phyloP scores from a whole-genome alignment of 73 alveolate species.

The Paramecium caudatum region DNA sequence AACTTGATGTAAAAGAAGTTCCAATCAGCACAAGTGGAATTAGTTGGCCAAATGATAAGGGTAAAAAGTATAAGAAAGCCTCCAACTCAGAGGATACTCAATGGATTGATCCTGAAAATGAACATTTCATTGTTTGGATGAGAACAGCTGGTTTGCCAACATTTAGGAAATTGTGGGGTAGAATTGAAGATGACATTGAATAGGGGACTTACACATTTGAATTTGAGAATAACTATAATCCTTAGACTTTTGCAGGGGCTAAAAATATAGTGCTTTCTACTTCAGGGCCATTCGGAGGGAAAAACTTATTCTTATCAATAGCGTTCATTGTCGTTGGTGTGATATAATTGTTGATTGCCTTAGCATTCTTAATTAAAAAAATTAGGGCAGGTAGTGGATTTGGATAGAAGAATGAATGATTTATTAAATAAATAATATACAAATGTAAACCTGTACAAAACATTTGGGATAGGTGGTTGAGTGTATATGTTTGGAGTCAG shows the following conservation, averaged over 20 bases:
- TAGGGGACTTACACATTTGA: conserved; percentile 80
- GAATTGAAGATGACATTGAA: conserved; percentile 78
- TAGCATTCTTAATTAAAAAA: conserved; percentile 74
- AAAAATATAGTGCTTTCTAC: conserved; percentile 88
- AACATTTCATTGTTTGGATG: conserved; percentile 95
- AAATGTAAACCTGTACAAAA: conserved; percentile 22
- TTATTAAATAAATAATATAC: conserved; percentile 2
- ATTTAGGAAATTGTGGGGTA: conserved; percentile 93
- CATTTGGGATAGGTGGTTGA: background rate
- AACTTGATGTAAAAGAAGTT: conserved; percentile 17
- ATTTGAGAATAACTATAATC: conserved; percentile 85
- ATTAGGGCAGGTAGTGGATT: conserved; percentile 68
- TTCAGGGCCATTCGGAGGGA: conserved; percentile 90
- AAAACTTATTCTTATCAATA: conserved; percentile 85
- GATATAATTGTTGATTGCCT: conserved; percentile 80
- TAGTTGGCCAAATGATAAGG: conserved; percentile 91
- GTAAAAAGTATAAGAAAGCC: conserved; percentile 81
- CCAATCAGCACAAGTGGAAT: conserved; percentile 77
- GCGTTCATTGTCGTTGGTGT: conserved; percentile 88
- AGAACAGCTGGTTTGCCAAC: conserved; percentile 94
- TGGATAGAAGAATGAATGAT: conserved; percentile 68
- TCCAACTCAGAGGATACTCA: conserved; percentile 67
- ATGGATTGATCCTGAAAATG: conserved; percentile 91
- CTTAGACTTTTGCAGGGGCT: conserved; percentile 82
- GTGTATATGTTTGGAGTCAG: conserved; percentile 9